A percentile compares a stretch with the other conserved stretches of the same genome.
Conservation (phyloP, 2,329 filamentous ascomycete genomes). For the Sporothrix humicola region DNA sequence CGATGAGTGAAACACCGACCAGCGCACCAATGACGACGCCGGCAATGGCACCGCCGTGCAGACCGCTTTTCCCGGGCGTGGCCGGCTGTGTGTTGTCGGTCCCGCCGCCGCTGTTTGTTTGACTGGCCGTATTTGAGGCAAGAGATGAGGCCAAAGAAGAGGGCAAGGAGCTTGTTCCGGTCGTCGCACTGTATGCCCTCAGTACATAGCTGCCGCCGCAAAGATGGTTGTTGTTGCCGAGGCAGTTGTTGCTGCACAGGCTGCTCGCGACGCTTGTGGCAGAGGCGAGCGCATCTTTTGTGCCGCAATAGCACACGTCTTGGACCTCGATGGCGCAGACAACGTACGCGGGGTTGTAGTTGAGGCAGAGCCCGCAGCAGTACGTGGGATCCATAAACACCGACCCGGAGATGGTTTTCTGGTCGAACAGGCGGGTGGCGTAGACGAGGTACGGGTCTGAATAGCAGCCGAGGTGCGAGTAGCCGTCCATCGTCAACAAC, state of each 20-base stretch:
- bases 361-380: conserved; percentile 14
- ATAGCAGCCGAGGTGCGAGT: neutral
- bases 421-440: neutral
- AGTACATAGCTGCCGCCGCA: conserved; percentile 8
- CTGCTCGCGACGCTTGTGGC: neutral
- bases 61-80: neutral
- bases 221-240: neutral
- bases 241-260: neutral
- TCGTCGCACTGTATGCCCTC: neutral
- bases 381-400: neutral
- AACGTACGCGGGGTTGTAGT: neutral
- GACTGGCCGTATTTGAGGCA: neutral
- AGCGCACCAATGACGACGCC: conserved; percentile 5
- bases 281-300: neutral
- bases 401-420: neutral
- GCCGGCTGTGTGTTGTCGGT: too few relatives aligned
- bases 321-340: conserved; percentile 2
- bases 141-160: neutral
- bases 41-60: conserved; percentile 17
- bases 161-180: neutral
- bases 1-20: neutral
- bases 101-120: too few relatives aligned
- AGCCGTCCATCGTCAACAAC: neutral
- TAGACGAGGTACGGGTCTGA: neutral
- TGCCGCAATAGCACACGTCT: conserved; percentile 48